phyloP scores from a whole-genome alignment of 108 stramenopile genomes.

The Conticribra weissflogii region DNA sequence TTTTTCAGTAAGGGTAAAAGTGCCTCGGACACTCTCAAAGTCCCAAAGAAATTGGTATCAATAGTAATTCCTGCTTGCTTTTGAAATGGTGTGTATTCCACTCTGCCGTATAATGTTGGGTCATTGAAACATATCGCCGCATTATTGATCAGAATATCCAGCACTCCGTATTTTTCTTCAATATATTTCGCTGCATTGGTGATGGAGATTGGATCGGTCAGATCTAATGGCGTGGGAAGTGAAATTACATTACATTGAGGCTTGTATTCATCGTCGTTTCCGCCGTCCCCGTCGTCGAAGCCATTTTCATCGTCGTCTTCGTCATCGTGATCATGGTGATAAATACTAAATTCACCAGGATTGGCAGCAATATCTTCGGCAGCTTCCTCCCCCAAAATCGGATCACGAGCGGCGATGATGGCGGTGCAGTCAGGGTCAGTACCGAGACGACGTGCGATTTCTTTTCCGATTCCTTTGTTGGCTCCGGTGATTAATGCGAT shows the following conservation, averaged over 20 bases:
- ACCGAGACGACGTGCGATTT: slow-evolving; percentile 54
- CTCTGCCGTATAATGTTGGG: slow-evolving; percentile 66
- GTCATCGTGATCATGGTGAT: not conserved
- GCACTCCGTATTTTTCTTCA: slow-evolving; percentile 44
- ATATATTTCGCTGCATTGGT: slow-evolving; percentile 23
- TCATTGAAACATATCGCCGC: slow-evolving; percentile 70
- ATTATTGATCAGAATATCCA: slow-evolving; percentile 67
- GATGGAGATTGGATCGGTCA: slow-evolving; percentile 39
- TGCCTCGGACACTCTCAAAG: slow-evolving; percentile 36
- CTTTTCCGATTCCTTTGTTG: slow-evolving; percentile 69
- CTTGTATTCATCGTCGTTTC: slow-evolving; percentile 13
- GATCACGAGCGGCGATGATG: slow-evolving; percentile 53
- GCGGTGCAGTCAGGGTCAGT: slow-evolving; percentile 43
- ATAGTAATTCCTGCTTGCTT: slow-evolving; percentile 62
- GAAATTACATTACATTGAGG: slow-evolving; percentile 34
- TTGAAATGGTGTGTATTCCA: slow-evolving; percentile 54
- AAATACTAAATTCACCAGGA: slow-evolving; percentile 9
- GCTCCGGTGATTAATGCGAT: slow-evolving; percentile 50
- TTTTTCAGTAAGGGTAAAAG: slow-evolving; percentile 53
- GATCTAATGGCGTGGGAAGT: slow-evolving; percentile 41
- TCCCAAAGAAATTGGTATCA: slow-evolving; percentile 66
- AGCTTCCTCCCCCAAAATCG: slow-evolving; percentile 41
- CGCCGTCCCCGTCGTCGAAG: slow-evolving; percentile 11
- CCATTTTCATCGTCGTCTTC: slow-evolving; percentile 8
- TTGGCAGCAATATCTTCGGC: slow-evolving; percentile 35